Base-by-base conservation (phyloP, 177 flowering plant species). In the Vitis hybrid region DNA sequence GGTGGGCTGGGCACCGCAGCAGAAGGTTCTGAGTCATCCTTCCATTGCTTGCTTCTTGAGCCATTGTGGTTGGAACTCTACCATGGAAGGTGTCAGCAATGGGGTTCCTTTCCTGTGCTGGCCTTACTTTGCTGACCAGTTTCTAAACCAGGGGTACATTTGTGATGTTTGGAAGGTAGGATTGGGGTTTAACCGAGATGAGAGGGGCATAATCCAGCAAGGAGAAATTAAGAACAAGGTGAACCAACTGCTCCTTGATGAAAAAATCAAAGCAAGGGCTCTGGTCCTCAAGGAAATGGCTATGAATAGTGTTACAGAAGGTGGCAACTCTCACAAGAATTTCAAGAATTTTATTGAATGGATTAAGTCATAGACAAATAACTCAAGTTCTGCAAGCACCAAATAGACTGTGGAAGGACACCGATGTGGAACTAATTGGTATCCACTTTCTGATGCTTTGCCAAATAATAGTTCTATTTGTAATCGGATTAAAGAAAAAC, bases 1-100 rank as follows among this genome's bases (percentile, higher is more conserved):
- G 7, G 85, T 84, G 4, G 50, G 76, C 1, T 86, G 86, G 88
- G 82, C 85, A 17, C 88, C 88, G 1, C 86, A 86, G 46, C 72
- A 75, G 58, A 68, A 71, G 30, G 80, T 86, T 48, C 75, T 86
- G n/a, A 24, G 66, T 11, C 89, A 82, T 59, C 81, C 79, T 57
- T 75, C 83, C 9, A 58, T 86, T 21, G 84, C 84, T 19, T 81
- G 83, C 56, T 84, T 86, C 69, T 2, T 86, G 8, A 82, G 82
- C 60, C 89, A 84, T 48, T 86, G 86, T 32, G 86, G 89, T 30
- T 82, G 89, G 88, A 84, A 84, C 73, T 84, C 89, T n/a, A 82
- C 85, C 15, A 60, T 78, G 35, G 89, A 86, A 69, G 84, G 82
- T 17, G 62, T 79, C 1, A 74, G 71, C 75, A 76, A 77, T 56